Evolutionary conservation across 352 stramenopile genomes (phyloP), one percentile per base, ranked within the genome.

Genomic region (Globisporangium iwayamae): DNA sequence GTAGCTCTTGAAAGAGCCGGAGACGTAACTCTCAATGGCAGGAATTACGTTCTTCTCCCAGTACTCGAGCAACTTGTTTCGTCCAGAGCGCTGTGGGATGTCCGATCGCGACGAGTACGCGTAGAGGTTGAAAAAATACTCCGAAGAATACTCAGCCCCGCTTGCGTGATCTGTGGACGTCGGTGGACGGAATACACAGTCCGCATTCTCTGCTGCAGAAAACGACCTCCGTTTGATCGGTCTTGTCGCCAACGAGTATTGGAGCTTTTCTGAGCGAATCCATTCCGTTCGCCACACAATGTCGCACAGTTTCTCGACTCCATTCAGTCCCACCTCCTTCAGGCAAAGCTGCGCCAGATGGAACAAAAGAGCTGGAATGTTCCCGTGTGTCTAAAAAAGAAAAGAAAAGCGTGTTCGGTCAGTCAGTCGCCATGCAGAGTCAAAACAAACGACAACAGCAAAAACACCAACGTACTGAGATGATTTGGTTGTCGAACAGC

Each of bases 21-120:
- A 74, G 9, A 93, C 85, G 46, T 93, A 93, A 28, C 79, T 85
- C 59, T 93, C 80, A 54, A 93, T 91, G 22, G 85, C 83, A 36
- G 85, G 85, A 57, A 93, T 93, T 34, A 93, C 85, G 54, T 93
- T 87, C 60, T 90, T 90, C 60, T 93, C 85, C 85, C 85, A 93
- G 39, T 90, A 90, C 58, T 93, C 85, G 39, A 93, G 63, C 55
- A 93, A 69, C 60, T 93, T 93, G 70, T 93, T 93, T 62, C 85
- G 69, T 0, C 82, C 81, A 0, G 83, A 89, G 47, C 89, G 81
- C 50, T 88, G 78, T 0, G 84, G 82, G 3, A 93, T 66, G 59
- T 93, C 82, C 7, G 65, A 56, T 8, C 78, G 69, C 2, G 79
- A 86, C 25, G 83, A 83, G 54, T 89, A 87, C 30, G 85, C 79